Evolutionary conservation across 345 rosid genomes (phyloP), one percentile per base, ranked within the genome.

Genomic region (Eucalyptus erythrocorys): DNA sequence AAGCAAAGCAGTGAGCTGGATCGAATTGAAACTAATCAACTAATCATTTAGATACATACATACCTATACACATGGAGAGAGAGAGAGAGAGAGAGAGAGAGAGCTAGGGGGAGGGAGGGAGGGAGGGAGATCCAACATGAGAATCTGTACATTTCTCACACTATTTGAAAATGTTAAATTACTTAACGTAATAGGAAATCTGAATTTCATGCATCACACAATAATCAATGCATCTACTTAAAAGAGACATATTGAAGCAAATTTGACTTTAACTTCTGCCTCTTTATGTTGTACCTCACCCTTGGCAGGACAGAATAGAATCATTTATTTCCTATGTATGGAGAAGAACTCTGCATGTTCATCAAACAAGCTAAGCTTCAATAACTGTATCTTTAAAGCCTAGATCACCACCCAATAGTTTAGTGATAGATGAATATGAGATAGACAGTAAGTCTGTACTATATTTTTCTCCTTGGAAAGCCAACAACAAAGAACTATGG

Each of bases 1-100:
- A 89, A 98, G 99, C 89, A 97, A 89, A 86, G 97, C 93, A 87
- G 98, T 96, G 92, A 97, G 89, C 99, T 97, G 96, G 40, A 92
- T 90, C 48, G 47, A 81, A 26, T 76, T 45, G 32, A 89, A 51
- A 71, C 40, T 59, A 87, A 64, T 55, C 19, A 51, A 71, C 40
- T 59, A 61, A 48, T 55, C 11, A 61, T 32, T 57, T 27, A 14
- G 48, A 32, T 47, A 45, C 45, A 68, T 13, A 26, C 59, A 47
- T 3, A 45, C 51, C 26, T 0, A 57, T 30, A 57, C 5, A 57
- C 64, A 57, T 5, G n/a, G n/a, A n/a, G n/a, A 59, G 6, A 51
- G 57, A 24, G 13, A 55, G 30, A 66, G 21, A 66, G 40, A 66
- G 42, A 68, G 6, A 32, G 11, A 66, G 43, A 68, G 80, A 68